Base-by-base conservation (phyloP, 352 stramenopile genomes). In the Globisporangium nagaii region DNA sequence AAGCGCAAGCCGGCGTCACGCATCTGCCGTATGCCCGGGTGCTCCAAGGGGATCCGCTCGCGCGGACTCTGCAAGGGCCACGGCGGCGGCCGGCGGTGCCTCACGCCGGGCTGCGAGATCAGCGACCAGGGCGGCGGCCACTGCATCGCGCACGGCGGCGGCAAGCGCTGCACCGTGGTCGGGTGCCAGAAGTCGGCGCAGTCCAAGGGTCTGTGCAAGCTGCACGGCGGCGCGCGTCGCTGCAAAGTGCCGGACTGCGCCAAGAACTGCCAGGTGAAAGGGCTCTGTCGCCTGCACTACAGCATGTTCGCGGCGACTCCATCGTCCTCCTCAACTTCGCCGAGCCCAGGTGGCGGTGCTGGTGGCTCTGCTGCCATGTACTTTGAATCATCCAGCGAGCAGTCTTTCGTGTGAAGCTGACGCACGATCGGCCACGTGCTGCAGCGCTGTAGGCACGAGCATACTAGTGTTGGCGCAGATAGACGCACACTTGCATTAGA, bases 261-360 rank as follows among this genome's bases (percentile, higher is more conserved):
- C 58, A 93, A 93, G 68, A 93, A 90, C 68, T 77, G 77, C 17
- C 80, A 91, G 69, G 79, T 88, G 65, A 86, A 86, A 37, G 84
- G 84, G 0, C 71, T 90, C 13, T 93, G 84, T 50, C 72, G 82
- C 13, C 59, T 84, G 22, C 83, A 93, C 65, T 90, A 82, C 51
- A 80, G 71, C 40, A 55, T 81, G 31, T 64, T 62, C 5, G 62
- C 70, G 70, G 58, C 66, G 1, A 36, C 58, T 2, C 63, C 63
- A n/a, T n/a, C n/a, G n/a, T n/a, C n/a, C n/a, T n/a, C n/a, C n/a
- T n/a, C n/a, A n/a, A n/a, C n/a, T n/a, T n/a, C n/a, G n/a, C n/a
- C n/a, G n/a, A n/a, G n/a, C n/a, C n/a, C n/a, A n/a, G n/a, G n/a
- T n/a, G n/a, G n/a, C n/a, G n/a, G n/a, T n/a, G n/a, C n/a, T n/a